Conservation (phyloP, 192 early-diverging fungal species). For the Umbelopsis vinacea region DNA sequence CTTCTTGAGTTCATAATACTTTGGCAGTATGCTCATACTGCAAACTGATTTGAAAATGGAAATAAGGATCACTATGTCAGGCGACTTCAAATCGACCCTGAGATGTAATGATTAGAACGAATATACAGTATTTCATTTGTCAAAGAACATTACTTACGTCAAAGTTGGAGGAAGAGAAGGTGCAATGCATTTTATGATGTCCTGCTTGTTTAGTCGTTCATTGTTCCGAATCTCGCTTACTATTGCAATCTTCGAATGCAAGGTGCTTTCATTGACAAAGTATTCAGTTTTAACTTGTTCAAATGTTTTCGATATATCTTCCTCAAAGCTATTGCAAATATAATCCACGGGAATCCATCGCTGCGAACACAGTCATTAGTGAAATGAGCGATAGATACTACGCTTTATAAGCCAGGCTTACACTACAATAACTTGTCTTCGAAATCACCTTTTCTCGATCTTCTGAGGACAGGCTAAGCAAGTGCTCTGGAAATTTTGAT, state of each 20-base stretch:
- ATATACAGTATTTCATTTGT: neutral
- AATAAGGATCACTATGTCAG: constrained; percentile 47
- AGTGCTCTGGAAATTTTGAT: constrained; percentile 16
- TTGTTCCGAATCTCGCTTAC: constrained; percentile 50
- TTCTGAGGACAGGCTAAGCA: constrained; percentile 21
- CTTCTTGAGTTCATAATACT: constrained; percentile 49
- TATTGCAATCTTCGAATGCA: constrained; percentile 38
- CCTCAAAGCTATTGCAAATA: constrained; percentile 38
- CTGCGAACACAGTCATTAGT: neutral
- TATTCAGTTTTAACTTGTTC: constrained; percentile 3
- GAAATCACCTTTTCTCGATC: constrained; percentile 20
- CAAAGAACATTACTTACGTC: constrained; percentile 24
- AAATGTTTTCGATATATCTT: constrained; percentile 36
- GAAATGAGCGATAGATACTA: neutral
- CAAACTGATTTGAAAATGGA: constrained; percentile 54
- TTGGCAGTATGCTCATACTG: constrained; percentile 44
- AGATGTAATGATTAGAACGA: neutral
- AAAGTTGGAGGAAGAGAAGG: constrained; percentile 31
- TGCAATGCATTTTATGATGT: constrained; percentile 34
- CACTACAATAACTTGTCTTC: constrained; percentile 30
- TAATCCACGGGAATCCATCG: constrained; percentile 47
- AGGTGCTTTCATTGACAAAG: neutral
- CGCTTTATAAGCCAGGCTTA: neutral
- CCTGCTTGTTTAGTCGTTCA: constrained; percentile 35
- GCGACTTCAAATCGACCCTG: constrained; percentile 45